Evolutionary conservation across 768 basidiomycete genomes (phyloP).

Genomic region (Tulasnella sp.): DNA sequence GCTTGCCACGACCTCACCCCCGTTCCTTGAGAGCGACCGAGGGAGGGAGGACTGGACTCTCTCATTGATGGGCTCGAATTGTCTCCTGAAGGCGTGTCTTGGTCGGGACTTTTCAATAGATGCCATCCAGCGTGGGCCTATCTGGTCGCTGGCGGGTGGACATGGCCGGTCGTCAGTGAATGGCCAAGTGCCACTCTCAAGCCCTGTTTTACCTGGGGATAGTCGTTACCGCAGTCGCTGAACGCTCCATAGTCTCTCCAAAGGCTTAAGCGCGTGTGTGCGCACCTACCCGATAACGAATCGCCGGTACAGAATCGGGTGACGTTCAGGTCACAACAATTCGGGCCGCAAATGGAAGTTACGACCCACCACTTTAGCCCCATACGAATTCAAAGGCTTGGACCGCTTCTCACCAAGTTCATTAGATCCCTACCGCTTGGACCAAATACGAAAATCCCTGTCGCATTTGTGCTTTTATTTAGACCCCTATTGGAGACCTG

Average conservation of each 20-base stretch:
- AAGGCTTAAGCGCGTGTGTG: neutral
- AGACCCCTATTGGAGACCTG: neutral
- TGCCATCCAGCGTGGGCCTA: neutral
- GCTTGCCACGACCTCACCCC: slow-evolving; percentile 6
- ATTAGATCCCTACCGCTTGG: neutral
- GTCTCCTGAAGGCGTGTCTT: neutral
- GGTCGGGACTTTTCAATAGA: slow-evolving; percentile 6
- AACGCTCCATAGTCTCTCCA: neutral
- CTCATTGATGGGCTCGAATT: slow-evolving; percentile 14
- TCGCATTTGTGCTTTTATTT: neutral
- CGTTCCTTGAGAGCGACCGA: slow-evolving; percentile 14
- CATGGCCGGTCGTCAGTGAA: neutral
- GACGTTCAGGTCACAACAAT: neutral
- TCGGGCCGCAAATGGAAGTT: neutral
- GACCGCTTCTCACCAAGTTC: neutral
- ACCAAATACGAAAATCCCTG: neutral
- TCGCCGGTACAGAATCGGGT: slow-evolving; percentile 1
- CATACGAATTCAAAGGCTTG: neutral
- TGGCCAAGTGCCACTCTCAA: neutral
- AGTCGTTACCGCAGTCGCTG: slow-evolving; percentile 7
- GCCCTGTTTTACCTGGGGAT: neutral
- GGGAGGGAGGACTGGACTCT: neutral
- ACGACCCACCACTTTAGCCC: neutral
- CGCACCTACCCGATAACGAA: slow-evolving; percentile 10
- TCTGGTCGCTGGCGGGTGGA: neutral